These are phyloP conservation scores for Falciphora oryzae DNA, from an alignment of 2,329 filamentous ascomycete genomes.

Conservation along the genomic window DNA sequence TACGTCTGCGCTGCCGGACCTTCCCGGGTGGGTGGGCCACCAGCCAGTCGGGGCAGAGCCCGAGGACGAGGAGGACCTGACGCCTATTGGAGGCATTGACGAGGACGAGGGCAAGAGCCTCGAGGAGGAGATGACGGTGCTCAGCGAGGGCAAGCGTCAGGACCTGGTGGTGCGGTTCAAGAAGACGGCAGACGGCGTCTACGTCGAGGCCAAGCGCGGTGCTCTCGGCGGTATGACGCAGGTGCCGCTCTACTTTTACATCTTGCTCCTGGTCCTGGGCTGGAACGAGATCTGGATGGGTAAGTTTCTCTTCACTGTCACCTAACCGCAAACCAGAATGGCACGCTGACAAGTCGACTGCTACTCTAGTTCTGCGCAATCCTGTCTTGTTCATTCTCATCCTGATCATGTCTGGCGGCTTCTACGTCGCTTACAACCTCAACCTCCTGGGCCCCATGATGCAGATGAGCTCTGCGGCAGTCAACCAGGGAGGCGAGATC, in stretches of 20 bases:
- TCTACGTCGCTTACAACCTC: constrained; percentile 86
- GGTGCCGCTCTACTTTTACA: constrained; percentile 93
- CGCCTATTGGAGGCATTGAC: constrained; percentile 87
- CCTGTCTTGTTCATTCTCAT: constrained; percentile 89
- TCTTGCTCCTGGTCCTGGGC: constrained; percentile 79
- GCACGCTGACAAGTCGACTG: background rate
- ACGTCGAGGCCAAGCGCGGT: constrained; percentile 94
- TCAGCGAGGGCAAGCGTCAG: constrained; percentile 83
- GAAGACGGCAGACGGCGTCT: constrained; percentile 96
- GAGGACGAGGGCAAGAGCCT: constrained; percentile 91
- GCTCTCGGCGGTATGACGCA: constrained; percentile 94
- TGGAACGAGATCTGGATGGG: constrained; percentile 98
- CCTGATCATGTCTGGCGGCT: constrained; percentile 66
- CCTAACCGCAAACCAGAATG: constrained; percentile 5
- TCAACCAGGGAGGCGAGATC: constrained; percentile 79
- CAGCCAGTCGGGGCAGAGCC: constrained; percentile 68
- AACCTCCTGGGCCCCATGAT: constrained; percentile 95
- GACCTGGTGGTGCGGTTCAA: constrained; percentile 94
- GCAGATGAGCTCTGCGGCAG: constrained; percentile 89
- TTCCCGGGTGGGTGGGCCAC: constrained; percentile 75
- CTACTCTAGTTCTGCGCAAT: constrained; percentile 72
- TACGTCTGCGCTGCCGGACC: constrained; percentile 71
- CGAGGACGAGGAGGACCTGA: constrained; percentile 84
- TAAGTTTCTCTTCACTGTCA: constrained; percentile 40
- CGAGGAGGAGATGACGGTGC: constrained; percentile 94